phyloP scores from a whole-genome alignment of 2,329 filamentous ascomycete genomes.

The Paracoccidioides lutzii region DNA sequence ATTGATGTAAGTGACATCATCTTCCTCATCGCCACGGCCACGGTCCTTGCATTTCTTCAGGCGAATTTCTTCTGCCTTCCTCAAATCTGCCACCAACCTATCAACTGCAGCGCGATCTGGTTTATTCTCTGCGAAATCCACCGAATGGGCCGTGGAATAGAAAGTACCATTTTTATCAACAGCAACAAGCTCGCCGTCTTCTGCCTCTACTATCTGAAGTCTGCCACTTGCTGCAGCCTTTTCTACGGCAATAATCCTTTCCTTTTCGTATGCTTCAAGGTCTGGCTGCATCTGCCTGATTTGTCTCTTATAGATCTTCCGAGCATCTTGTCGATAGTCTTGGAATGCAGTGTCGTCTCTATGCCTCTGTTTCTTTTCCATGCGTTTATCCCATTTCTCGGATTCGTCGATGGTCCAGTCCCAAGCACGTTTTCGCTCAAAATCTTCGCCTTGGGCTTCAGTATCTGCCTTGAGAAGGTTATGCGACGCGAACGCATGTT shows the following conservation, averaged over 20 bases:
- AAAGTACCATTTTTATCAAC: constrained; percentile 85
- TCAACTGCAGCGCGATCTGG: constrained; percentile 81
- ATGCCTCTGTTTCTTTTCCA: constrained; percentile 71
- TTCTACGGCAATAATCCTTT: constrained; percentile 76
- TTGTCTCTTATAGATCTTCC: constrained; percentile 90
- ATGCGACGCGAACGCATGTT: constrained; percentile 75
- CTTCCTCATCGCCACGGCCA: constrained; percentile 67
- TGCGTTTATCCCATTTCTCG: constrained; percentile 82
- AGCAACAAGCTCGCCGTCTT: constrained; percentile 84
- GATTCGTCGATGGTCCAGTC: constrained; percentile 95
- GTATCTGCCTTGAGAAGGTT: constrained; percentile 89
- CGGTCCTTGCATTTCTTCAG: constrained; percentile 77
- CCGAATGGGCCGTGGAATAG: constrained; percentile 76
- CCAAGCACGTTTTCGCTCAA: constrained; percentile 96
- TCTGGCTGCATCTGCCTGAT: constrained; percentile 64
- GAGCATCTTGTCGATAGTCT: constrained; percentile 75
- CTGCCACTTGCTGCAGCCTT: constrained; percentile 72
- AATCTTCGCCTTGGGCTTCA: constrained; percentile 74
- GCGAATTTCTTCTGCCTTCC: constrained; percentile 74
- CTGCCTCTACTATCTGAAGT: constrained; percentile 89
- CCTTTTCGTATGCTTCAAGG: constrained; percentile 70
- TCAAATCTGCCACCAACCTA: constrained; percentile 69
- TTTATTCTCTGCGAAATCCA: constrained; percentile 69
- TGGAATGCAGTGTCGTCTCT: constrained; percentile 80
- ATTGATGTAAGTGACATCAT: constrained; percentile 97